phyloP scores from a whole-genome alignment of 2,329 filamentous ascomycete species.

The Aspergillus hiratsukae region DNA sequence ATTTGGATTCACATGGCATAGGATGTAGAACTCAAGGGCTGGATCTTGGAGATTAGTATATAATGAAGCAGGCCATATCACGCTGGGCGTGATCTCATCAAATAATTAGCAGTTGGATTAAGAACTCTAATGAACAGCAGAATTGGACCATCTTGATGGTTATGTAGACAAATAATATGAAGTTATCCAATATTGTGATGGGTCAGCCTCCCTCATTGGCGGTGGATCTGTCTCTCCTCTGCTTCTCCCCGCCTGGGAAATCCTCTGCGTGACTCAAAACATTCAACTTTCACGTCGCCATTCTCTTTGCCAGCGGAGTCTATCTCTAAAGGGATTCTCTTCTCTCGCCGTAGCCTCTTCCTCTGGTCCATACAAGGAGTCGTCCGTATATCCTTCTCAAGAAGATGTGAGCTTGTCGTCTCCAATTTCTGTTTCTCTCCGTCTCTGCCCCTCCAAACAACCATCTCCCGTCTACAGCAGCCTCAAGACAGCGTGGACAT shows the following conservation, averaged over 20 bases:
- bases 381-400: background rate
- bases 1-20: conserved; percentile 32
- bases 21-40: conserved; percentile 14
- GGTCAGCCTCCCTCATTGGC: background rate
- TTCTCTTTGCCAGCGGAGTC: background rate
- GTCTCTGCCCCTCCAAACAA: background rate
- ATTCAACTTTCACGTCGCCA: background rate
- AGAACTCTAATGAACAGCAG: too few relatives aligned
- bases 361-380: background rate
- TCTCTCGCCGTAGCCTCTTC: background rate
- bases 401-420: background rate
- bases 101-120: background rate
- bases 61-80: background rate
- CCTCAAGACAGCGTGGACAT: background rate
- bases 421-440: background rate
- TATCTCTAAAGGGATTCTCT: background rate
- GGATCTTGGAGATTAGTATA: background rate
- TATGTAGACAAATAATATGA: background rate
- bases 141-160: background rate
- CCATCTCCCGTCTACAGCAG: background rate
- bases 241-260: background rate
- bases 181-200: background rate
- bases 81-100: background rate
- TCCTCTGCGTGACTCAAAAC: conserved; percentile 3
- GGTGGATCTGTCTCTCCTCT: background rate